Percentiles rank a stretch among this genome's conserved stretches.
These are phyloP conservation scores for Cicer pinnatifidum DNA, from an alignment of 306 rosid genomes.

Conservation along the genomic window DNA sequence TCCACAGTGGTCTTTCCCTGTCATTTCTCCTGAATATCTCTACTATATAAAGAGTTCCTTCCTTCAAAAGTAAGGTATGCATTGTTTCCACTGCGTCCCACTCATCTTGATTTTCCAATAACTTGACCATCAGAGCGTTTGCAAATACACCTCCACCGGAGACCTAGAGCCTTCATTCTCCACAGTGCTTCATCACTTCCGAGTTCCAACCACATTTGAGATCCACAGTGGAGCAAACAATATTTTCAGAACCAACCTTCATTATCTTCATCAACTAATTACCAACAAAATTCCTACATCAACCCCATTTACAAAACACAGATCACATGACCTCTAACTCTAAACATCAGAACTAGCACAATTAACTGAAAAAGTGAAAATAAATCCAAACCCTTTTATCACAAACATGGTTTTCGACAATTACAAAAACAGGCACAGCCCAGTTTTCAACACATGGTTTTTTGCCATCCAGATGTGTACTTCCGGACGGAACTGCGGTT, in stretches of 20 bases:
- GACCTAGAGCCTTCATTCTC: background rate
- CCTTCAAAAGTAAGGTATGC: too few relatives aligned
- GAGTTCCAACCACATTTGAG: too few relatives aligned
- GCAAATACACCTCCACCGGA: background rate
- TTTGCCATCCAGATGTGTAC: too few relatives aligned
- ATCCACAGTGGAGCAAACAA: background rate
- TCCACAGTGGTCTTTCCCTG: background rate
- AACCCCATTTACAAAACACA: conserved; percentile 25
- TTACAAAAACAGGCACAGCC: background rate
- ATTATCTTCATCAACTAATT: background rate
- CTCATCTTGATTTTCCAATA: background rate
- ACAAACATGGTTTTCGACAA: background rate
- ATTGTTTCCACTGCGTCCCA: background rate
- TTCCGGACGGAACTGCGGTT: too few relatives aligned
- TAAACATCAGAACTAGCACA: conserved; percentile 14
- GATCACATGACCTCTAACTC: background rate
- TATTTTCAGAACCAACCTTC: background rate
- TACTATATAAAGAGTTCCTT: too few relatives aligned
- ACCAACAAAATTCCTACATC: conserved; percentile 31
- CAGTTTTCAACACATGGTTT: background rate
- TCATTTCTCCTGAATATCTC: too few relatives aligned
- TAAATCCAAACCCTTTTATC: background rate
- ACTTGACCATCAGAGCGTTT: background rate
- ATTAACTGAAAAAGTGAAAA: conserved; percentile 24
- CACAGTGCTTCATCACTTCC: background rate